A percentile compares a stretch with the other conserved stretches of the same genome.
These are phyloP conservation scores for Aphanomyces cochlioides DNA, from an alignment of 352 stramenopile genomes.

Conservation along the genomic window DNA sequence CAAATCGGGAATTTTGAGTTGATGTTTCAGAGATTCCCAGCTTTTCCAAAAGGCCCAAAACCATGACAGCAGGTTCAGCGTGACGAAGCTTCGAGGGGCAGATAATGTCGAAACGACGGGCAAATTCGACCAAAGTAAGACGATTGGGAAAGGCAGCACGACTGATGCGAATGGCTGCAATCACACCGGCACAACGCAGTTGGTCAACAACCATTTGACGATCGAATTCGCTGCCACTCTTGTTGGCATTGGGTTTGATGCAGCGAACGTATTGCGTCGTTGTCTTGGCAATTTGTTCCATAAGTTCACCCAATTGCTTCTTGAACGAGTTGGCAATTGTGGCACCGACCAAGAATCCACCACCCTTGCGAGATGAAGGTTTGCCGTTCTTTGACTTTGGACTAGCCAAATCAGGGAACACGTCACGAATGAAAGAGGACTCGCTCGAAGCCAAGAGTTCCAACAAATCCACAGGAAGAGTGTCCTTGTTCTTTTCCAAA, in stretches of 20 bases:
- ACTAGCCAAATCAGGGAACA: constrained; percentile 49
- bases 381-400: constrained; percentile 37
- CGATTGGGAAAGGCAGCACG: constrained; percentile 88
- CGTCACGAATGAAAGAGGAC: constrained; percentile 57
- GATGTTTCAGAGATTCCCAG: constrained; percentile 37
- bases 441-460: constrained; percentile 62
- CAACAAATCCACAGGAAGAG: constrained; percentile 74
- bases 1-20: constrained; percentile 69
- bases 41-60: constrained; percentile 66
- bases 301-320: constrained; percentile 78
- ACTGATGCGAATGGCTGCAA: constrained; percentile 86
- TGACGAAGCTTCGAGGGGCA: constrained; percentile 62
- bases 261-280: constrained; percentile 84
- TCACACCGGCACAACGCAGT: constrained; percentile 85
- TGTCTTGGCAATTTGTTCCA: constrained; percentile 87
- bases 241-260: constrained; percentile 90
- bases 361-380: constrained; percentile 42
- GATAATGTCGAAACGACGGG: constrained; percentile 80
- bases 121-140: constrained; percentile 82
- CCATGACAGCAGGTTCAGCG: constrained; percentile 55
- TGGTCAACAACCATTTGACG: constrained; percentile 85
- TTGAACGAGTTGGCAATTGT: constrained; percentile 82
- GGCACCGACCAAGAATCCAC: constrained; percentile 70
- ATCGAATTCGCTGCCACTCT: constrained; percentile 80
- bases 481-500: constrained; percentile 85